These are phyloP conservation scores for Cenchrus americanus DNA, from an alignment of 176 grass and related monocot species.

Conservation along the genomic window DNA sequence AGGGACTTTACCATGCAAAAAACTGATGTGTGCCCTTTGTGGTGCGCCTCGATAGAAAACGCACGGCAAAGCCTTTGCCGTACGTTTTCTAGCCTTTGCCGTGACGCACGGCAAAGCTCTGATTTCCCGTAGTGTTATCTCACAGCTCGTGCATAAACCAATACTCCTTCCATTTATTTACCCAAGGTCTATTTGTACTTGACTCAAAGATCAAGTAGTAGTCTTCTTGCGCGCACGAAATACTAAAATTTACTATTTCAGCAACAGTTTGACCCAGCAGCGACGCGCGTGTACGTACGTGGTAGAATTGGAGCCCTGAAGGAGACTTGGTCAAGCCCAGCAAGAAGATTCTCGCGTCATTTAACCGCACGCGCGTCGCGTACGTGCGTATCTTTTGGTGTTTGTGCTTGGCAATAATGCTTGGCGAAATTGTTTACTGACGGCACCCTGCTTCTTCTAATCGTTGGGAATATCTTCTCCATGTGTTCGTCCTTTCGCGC, in stretches of 20 bases:
- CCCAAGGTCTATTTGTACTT: no score
- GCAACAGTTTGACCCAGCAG: slow-evolving; percentile 14
- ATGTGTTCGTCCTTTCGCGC: neutral
- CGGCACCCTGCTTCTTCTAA: slow-evolving; percentile 25
- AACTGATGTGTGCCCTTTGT: no score
- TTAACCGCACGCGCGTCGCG: slow-evolving; percentile 25
- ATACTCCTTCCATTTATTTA: no score
- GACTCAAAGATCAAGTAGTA: no score
- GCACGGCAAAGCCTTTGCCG: no score
- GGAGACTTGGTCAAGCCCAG: neutral
- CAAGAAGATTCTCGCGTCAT: slow-evolving; percentile 28
- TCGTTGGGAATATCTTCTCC: neutral
- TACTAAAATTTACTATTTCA: neutral
- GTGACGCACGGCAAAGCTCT: no score
- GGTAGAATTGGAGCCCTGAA: neutral
- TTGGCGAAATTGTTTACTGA: slow-evolving; percentile 40
- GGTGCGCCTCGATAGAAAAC: no score
- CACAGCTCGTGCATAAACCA: no score
- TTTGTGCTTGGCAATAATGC: slow-evolving; percentile 24
- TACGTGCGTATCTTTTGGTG: slow-evolving; percentile 43
- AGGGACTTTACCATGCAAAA: no score
- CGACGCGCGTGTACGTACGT: neutral
- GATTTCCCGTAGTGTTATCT: no score
- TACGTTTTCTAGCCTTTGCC: no score
- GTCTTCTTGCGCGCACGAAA: neutral